Evolutionary conservation across 2,329 filamentous ascomycete species (phyloP), one percentile per base, ranked within the genome.

Genomic region (Colletotrichum sp.): DNA sequence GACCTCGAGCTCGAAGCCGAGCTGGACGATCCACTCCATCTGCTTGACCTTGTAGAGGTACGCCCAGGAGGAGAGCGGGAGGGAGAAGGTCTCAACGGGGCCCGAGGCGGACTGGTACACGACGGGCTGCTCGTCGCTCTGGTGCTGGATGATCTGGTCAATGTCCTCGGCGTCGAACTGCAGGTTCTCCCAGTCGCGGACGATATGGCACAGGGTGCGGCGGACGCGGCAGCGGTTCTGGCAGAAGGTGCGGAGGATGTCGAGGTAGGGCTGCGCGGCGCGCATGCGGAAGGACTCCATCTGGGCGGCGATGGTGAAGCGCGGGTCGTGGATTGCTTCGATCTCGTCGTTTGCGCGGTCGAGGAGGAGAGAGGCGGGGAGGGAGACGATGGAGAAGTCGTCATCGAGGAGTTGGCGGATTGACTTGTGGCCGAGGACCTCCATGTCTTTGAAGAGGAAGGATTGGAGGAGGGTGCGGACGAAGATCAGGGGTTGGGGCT

Each of bases 1-100:
- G 12, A 98, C 90, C 57, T 96, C 93, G 15, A 98, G 92, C 83
- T 99, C 97, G 82, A 99, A 98, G 15, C 97, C 97, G 36, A 98
- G 91, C 80, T 98, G 94, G 18, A 98, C 89, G 59, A 97, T 93
- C 87, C 92, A 93, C 80, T 96, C 93, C 89, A 98, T 95, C 79
- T 96, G 91, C 34, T 90, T 91, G n/a, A 98, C 88, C 82, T 98
- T 98, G 83, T 98, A 94, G 73, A 96, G 90, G 78, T 96, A 97
- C 0, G 93, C 91, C 97, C 97, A 99, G 5, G 94, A 95, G 2
- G 94, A 95, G 1, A 98, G 87, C 0, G 95, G 92, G 66, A 94
- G 93, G 0, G 92, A 88, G 80, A 90, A 93, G 1, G 90, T 85
- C 58, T 92, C 89, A 4, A 84, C 85, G 64, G 86, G 87, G 1